A percentile compares a stretch with the other conserved stretches of the same genome.
Evolutionary conservation across 495 filamentous ascomycete species (phyloP).

Genomic region (Parathielavia hyrcaniae): DNA sequence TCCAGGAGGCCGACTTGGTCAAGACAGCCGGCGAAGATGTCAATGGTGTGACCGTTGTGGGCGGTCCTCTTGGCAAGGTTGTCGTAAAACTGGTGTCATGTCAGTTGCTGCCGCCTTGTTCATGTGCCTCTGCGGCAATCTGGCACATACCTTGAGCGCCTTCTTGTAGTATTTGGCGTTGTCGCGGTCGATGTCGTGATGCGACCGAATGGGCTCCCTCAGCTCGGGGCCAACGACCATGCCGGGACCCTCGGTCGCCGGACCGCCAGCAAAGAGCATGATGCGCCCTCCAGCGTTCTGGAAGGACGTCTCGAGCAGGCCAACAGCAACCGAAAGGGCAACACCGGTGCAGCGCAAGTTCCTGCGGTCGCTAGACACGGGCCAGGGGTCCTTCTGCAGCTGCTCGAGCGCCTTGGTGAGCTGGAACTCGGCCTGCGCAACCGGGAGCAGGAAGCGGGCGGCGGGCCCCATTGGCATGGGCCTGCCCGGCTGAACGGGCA

Average conservation of each 20-base stretch:
- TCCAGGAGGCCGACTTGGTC: constrained; percentile 97
- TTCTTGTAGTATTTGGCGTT: constrained; percentile 99
- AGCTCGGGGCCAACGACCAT: constrained; percentile 97
- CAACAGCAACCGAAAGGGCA: constrained; percentile 89
- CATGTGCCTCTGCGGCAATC: background rate
- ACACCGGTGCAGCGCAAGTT: constrained; percentile 92
- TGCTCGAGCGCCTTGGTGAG: constrained; percentile 95
- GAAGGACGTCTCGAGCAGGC: constrained; percentile 88
- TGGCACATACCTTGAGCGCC: constrained; percentile 71
- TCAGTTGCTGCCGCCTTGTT: constrained; percentile 18
- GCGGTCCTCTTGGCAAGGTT: constrained; percentile 91
- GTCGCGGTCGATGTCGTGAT: constrained; percentile 98
- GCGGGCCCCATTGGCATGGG: constrained; percentile 71
- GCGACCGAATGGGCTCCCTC: constrained; percentile 93
- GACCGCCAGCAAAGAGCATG: constrained; percentile 95
- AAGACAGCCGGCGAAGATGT: constrained; percentile 96
- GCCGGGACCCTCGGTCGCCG: constrained; percentile 92
- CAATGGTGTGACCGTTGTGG: constrained; percentile 94
- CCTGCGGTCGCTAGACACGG: constrained; percentile 88
- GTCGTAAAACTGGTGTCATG: constrained; percentile 77
- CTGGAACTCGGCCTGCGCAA: constrained; percentile 96
- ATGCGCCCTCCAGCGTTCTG: constrained; percentile 91
- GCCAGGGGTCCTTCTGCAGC: constrained; percentile 97
- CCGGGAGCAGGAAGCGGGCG: constrained; percentile 86
- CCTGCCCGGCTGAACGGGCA: constrained; percentile 73